Conservation (phyloP, 768 basidiomycete species). For the Amanita rubescens region DNA sequence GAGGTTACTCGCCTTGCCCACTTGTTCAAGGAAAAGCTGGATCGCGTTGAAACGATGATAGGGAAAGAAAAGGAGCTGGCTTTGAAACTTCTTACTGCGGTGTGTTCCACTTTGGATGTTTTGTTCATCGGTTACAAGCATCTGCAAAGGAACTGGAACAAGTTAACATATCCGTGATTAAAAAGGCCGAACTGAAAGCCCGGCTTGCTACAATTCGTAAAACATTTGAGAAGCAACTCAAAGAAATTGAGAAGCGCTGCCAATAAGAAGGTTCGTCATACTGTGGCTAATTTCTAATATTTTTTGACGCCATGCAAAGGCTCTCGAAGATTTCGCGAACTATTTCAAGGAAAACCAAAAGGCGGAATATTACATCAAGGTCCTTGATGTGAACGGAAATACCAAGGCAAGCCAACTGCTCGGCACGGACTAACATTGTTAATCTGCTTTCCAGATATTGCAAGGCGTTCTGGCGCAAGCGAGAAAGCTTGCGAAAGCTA, state of each 20-base stretch:
- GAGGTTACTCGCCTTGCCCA: constrained; percentile 67
- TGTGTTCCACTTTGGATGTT: constrained; percentile 27
- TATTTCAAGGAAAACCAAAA: constrained; percentile 77
- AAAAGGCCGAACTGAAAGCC: constrained; percentile 75
- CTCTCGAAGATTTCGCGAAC: constrained; percentile 56
- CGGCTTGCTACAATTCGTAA: constrained; percentile 66
- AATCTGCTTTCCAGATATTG: constrained; percentile 43
- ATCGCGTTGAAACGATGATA: constrained; percentile 46
- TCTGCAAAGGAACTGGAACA: constrained; percentile 75
- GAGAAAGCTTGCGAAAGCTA: constrained; percentile 75
- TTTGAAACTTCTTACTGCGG: constrained; percentile 74
- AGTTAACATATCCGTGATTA: constrained; percentile 80
- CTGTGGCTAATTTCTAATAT: neutral
- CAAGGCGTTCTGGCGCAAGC: constrained; percentile 69
- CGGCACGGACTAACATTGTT: neutral
- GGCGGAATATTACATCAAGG: constrained; percentile 60
- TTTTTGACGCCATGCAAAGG: constrained; percentile 31
- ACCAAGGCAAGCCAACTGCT: constrained; percentile 51
- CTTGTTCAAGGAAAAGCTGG: constrained; percentile 54
- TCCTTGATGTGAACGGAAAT: constrained; percentile 76
- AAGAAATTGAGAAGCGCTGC: constrained; percentile 72
- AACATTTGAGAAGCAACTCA: constrained; percentile 76
- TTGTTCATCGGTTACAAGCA: constrained; percentile 2
- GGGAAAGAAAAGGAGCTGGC: constrained; percentile 85
- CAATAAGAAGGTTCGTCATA: constrained; percentile 60